Conservation (phyloP, 352 stramenopile genomes). For the Thraustotheca clavata region DNA sequence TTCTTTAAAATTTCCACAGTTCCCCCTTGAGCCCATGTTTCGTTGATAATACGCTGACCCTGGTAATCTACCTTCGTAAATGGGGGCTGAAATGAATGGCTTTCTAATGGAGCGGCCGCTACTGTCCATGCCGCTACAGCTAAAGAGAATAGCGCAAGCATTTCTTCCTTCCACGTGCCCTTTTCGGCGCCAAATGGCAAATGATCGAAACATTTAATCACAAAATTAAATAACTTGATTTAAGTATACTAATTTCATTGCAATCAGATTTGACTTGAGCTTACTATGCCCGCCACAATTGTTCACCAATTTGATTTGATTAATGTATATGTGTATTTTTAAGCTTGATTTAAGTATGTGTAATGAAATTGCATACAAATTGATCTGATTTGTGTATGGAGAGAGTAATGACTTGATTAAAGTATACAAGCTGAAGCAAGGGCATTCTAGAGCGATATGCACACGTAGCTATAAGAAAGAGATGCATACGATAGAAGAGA, state of each 20-base stretch:
- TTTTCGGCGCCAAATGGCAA: not conserved
- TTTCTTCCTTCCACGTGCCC: not conserved
- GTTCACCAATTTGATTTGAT: too few species aligned
- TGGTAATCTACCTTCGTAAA: slow-evolving; percentile 47
- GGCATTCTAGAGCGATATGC: too few species aligned
- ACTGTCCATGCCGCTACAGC: not conserved
- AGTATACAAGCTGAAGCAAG: too few species aligned
- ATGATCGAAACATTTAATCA: not conserved
- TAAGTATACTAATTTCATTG: not conserved
- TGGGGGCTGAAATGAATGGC: slow-evolving; percentile 54
- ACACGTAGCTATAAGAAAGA: too few species aligned
- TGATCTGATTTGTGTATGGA: too few species aligned
- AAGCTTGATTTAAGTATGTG: too few species aligned
- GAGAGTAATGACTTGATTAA: too few species aligned
- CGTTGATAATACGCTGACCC: slow-evolving; percentile 50
- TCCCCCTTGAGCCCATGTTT: slow-evolving; percentile 43
- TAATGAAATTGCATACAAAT: too few species aligned
- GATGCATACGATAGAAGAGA: too few species aligned
- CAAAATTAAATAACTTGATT: not conserved
- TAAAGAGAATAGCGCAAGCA: not conserved
- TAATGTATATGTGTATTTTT: too few species aligned
- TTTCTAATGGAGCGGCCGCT: slow-evolving; percentile 23
- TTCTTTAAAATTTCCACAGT: slow-evolving; percentile 70
- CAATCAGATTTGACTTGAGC: not conserved
- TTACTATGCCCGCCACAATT: too few species aligned